These are phyloP conservation scores for Taiozyma sp. DNA, from an alignment of 1,139 yeast species.

Conservation along the genomic window DNA sequence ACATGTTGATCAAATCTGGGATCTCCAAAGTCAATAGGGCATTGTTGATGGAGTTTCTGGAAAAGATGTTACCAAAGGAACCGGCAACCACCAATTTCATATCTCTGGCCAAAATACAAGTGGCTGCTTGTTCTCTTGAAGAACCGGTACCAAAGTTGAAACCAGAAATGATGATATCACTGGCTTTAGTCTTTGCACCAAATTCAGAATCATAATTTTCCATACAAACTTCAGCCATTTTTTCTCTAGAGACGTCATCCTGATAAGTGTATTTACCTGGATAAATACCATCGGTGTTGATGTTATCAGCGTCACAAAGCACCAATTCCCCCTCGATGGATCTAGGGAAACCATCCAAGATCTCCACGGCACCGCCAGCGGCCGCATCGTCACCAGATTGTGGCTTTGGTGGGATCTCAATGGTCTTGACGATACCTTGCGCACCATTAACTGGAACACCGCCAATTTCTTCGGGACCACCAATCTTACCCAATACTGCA, in stretches of 20 bases:
- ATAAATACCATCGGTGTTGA: slow-evolving; percentile 96
- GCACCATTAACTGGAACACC: slow-evolving; percentile 37
- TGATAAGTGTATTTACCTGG: slow-evolving; percentile 99
- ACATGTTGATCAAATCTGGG: slow-evolving; percentile 74
- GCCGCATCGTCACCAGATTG: slow-evolving; percentile 28
- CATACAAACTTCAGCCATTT: slow-evolving; percentile 99
- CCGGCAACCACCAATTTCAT: slow-evolving; percentile 93
- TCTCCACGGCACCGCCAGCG: slow-evolving; percentile 50
- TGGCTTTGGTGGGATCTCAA: slow-evolving; percentile 40
- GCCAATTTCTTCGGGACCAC: slow-evolving; percentile 80
- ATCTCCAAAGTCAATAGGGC: slow-evolving; percentile 91
- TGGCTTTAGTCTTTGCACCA: slow-evolving; percentile 70
- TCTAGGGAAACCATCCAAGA: slow-evolving; percentile 87
- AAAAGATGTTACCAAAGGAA: slow-evolving; percentile 94
- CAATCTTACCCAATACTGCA: slow-evolving; percentile 90
- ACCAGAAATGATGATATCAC: slow-evolving; percentile 89
- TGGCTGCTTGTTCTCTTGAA: slow-evolving; percentile 99
- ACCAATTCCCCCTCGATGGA: slow-evolving; percentile 86
- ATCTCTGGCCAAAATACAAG: slow-evolving; percentile 91
- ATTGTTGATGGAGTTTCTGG: slow-evolving; percentile 92
- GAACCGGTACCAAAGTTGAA: slow-evolving; percentile 98
- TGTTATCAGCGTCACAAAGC: slow-evolving; percentile 94
- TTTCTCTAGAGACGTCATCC: slow-evolving; percentile 89
- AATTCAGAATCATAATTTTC: slow-evolving; percentile 95
- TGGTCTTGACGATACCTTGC: slow-evolving; percentile 32